phyloP scores from a whole-genome alignment of 75 land plant species.

The Isoetes taiwanensis region DNA sequence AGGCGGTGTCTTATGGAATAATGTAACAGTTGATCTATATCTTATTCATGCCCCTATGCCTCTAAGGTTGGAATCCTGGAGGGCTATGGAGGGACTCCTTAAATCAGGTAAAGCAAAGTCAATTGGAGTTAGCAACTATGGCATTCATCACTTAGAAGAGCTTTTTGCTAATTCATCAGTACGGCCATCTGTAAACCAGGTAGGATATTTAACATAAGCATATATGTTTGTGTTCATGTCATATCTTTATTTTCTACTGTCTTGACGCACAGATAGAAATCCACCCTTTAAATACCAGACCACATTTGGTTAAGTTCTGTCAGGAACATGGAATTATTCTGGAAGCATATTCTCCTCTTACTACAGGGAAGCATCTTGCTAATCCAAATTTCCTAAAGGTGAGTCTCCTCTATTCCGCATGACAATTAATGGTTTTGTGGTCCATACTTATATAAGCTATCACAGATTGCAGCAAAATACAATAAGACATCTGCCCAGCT shows the following conservation, averaged over 20 bases:
- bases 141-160: conserved; percentile 27
- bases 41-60: conserved; percentile 28
- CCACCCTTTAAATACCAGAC: no score
- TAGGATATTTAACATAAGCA: no score
- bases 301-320: no score
- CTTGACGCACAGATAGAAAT: no score
- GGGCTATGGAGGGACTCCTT: conserved; percentile 28
- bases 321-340: no score
- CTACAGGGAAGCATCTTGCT: no score
- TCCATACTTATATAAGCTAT: background rate
- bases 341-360: no score
- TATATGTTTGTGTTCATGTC: no score
- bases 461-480: conserved; percentile 18
- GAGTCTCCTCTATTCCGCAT: background rate
- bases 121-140: conserved; percentile 34
- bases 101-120: conserved; percentile 26
- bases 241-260: no score
- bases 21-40: conserved; percentile 21
- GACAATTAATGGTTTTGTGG: no score
- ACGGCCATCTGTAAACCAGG: conserved; percentile 29
- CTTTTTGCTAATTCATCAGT: conserved; percentile 23
- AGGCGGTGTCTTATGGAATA: background rate
- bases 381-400: no score
- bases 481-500: conserved; percentile 23
- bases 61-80: conserved; percentile 25